Conservation (phyloP, 257 asterid species). For the Voacanga thouarsii region DNA sequence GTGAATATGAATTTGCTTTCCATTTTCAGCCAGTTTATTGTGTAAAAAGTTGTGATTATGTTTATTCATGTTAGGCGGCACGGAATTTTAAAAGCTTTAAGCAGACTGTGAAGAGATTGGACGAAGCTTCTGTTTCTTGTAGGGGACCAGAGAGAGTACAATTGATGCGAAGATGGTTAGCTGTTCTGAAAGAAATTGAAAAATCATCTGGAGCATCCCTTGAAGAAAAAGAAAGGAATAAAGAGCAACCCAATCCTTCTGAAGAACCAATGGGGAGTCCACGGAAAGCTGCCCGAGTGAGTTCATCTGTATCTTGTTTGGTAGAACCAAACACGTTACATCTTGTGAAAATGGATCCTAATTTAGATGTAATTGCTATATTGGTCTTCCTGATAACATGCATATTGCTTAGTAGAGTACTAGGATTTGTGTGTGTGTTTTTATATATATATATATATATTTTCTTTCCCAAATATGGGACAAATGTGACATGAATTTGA, state of each 20-base stretch:
- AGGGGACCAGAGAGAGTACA: slow-evolving; percentile 80
- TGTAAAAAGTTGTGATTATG: not conserved
- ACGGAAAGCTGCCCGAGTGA: slow-evolving; percentile 65
- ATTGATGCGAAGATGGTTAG: slow-evolving; percentile 86
- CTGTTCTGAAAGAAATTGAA: slow-evolving; percentile 62
- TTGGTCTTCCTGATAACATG: no score
- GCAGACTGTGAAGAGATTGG: slow-evolving; percentile 90
- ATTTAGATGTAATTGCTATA: no score
- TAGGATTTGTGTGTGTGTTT: no score
- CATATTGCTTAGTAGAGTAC: no score
- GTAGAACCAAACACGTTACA: not conserved
- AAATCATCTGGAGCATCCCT: slow-evolving; percentile 34
- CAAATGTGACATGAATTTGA: not conserved
- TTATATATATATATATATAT: not conserved
- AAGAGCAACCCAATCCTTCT: slow-evolving; percentile 43
- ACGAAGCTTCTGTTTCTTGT: slow-evolving; percentile 93
- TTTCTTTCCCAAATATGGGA: not conserved
- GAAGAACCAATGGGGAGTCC: slow-evolving; percentile 77
- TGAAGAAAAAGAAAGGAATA: slow-evolving; percentile 52
- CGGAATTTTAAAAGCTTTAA: slow-evolving; percentile 73
- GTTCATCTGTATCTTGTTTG: slow-evolving; percentile 15
- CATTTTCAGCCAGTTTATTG: not conserved
- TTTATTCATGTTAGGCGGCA: slow-evolving; percentile 45
- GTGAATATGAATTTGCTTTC: not conserved
- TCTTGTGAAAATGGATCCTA: not conserved